Conservation (phyloP, 805 yeast genomes). For the Clavispora asparagi region DNA sequence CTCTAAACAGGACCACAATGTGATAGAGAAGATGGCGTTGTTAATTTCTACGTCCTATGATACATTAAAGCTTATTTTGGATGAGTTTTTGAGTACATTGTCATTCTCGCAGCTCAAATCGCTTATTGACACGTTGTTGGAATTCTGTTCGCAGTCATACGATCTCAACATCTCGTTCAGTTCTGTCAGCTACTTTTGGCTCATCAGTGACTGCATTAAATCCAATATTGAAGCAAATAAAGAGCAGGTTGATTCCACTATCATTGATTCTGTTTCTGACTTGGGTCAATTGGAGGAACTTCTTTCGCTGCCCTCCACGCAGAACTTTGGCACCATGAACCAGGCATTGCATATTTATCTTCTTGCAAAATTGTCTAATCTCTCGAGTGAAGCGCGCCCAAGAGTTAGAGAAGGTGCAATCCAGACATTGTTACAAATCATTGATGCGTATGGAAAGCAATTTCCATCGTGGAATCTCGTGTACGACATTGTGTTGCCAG, state of each 20-base stretch:
- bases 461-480: conserved; percentile 63
- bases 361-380: conserved; percentile 49
- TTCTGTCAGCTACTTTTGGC: conserved; percentile 88
- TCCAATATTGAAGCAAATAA: conserved; percentile 4
- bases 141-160: conserved; percentile 63
- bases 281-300: conserved; percentile 5
- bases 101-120: conserved; percentile 61
- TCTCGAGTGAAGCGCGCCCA: conserved; percentile 60
- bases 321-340: conserved; percentile 4
- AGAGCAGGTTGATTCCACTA: not conserved
- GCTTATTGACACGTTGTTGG: conserved; percentile 65
- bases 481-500: conserved; percentile 55
- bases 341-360: conserved; percentile 56
- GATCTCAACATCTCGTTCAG: conserved; percentile 89
- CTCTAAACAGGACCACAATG: conserved; percentile 21
- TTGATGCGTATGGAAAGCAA: conserved; percentile 27
- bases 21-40: conserved; percentile 44
- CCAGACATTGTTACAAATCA: conserved; percentile 78
- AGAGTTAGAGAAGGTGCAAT: conserved; percentile 89
- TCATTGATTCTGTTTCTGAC: conserved; percentile 1
- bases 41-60: conserved; percentile 70
- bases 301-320: conserved; percentile 1
- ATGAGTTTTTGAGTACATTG: conserved; percentile 72
- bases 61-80: conserved; percentile 75
- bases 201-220: conserved; percentile 68